Base-by-base conservation (phyloP, 2,329 filamentous ascomycete genomes). In the Fusarium setosum region DNA sequence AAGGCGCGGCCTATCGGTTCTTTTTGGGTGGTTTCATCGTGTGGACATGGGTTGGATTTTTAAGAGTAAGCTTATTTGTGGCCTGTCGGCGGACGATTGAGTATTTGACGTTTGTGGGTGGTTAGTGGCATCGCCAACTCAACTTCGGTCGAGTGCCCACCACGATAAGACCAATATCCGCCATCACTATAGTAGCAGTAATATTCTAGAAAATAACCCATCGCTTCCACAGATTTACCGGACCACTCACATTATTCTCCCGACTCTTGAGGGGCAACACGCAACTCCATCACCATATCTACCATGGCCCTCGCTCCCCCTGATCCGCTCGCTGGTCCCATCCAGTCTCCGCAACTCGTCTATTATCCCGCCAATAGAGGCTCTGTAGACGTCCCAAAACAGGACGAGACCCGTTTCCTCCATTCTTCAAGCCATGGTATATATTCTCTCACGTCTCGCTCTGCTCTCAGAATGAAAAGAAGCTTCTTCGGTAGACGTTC, bases 401-500 rank as follows among this genome's bases (percentile, higher is more conserved):
- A 15, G 42, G 11, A n/a, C 24, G n/a, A 45, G 3, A 11, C 18
- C 7, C 42, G 47, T 45, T 35, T 35, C 20, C 31, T 32, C 15
- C 15, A 13, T 10, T 38, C 8, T 10, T 4, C 12, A 6, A 11
- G 9, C 11, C 2, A 21, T 53, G 2, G 3, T 59, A 58, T 63
- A 63, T 63, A 63, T 29, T 31, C 18, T 29, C 5, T 20, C 41
- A 23, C 18, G n/a, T 18, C 48, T 58, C 35, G 55, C 55, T 18
- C 11, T 29, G 18, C 15, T 17, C n/a, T 53, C 13, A 11, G 15
- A 24, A 29, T 42, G 13, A 12, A 37, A n/a, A 18, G 35, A 62
- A 17, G 50, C 26, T 49, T 65, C 32, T 54, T 56, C 53, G 47
- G 53, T 50, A 64, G 59, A 60, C 63, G 41, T 44, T 66, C 49